Conservation (phyloP, 257 asterid species). For the Capsicum pubescens region DNA sequence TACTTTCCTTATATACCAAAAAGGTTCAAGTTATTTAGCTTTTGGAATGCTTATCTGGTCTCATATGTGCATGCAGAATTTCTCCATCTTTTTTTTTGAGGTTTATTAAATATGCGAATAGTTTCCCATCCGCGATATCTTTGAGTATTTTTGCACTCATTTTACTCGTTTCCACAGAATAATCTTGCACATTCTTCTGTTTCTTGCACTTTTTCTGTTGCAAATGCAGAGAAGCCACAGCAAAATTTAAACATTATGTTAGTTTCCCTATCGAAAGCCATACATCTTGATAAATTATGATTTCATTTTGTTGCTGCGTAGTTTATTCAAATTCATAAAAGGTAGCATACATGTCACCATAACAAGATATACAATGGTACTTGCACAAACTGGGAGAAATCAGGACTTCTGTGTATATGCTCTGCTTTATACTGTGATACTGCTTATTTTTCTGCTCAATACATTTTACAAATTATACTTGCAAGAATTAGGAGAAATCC, state of each 20-base stretch:
- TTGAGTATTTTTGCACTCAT: background rate
- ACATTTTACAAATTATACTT: constrained; percentile 25
- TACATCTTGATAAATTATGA: background rate
- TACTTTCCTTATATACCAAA: constrained; percentile 85
- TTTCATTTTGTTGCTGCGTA: background rate
- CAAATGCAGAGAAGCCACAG: background rate
- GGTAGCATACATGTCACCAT: constrained; percentile 2
- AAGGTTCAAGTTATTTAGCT: constrained; percentile 61
- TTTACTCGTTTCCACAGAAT: background rate
- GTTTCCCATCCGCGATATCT: background rate
- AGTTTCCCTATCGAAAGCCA: background rate
- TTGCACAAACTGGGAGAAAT: constrained; percentile 17
- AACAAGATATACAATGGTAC: constrained; percentile 18
- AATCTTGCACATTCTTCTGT: constrained; percentile 2
- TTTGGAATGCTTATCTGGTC: constrained; percentile 32
- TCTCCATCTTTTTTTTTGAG: constrained; percentile 27
- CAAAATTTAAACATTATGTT: background rate
- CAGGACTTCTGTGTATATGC: constrained; percentile 3
- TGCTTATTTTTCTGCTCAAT: background rate
- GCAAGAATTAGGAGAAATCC: constrained; percentile 19
- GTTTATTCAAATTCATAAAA: background rate
- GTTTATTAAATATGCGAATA: background rate
- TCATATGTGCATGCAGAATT: constrained; percentile 25
- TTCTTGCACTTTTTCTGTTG: constrained; percentile 16
- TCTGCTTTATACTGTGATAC: background rate